phyloP scores from a whole-genome alignment of 345 rosid species.

The Rhizophora apiculata region DNA sequence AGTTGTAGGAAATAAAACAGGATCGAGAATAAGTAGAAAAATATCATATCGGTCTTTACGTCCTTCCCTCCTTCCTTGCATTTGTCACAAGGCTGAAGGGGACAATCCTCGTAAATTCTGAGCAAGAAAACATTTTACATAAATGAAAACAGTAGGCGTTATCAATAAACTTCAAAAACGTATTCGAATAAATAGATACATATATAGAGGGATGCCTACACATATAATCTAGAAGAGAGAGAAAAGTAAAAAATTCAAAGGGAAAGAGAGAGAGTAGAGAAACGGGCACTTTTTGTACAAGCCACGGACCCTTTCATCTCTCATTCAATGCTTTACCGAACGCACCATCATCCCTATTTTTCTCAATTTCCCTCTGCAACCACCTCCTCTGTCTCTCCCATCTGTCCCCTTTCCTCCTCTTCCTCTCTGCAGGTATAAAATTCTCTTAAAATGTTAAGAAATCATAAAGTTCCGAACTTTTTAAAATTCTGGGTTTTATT shows the following conservation, averaged over 20 bases:
- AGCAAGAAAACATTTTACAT: background rate
- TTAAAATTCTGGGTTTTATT: background rate
- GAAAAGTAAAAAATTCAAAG: conserved; percentile 2
- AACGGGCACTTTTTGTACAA: background rate
- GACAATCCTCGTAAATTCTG: conserved; percentile 30
- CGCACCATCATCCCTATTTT: conserved; percentile 38
- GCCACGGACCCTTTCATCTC: conserved; percentile 32
- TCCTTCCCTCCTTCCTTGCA: background rate
- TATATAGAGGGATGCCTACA: background rate
- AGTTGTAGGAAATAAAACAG: background rate
- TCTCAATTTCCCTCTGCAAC: conserved; percentile 30
- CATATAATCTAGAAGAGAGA: conserved; percentile 9
- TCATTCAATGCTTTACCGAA: conserved; percentile 80
- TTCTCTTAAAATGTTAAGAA: background rate
- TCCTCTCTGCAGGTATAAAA: conserved; percentile 28
- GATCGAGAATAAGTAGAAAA: background rate
- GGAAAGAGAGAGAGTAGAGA: background rate
- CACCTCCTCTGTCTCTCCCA: background rate
- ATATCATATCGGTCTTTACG: background rate
- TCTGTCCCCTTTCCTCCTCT: background rate
- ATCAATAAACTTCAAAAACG: background rate
- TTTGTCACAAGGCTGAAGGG: background rate
- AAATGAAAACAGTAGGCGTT: background rate
- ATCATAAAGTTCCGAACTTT: background rate
- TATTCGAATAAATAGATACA: conserved; percentile 5